A percentile compares a stretch with the other conserved stretches of the same genome.
phyloP scores from a whole-genome alignment of 192 early-diverging fungal genomes.

The Paraglomus brasilianum region DNA sequence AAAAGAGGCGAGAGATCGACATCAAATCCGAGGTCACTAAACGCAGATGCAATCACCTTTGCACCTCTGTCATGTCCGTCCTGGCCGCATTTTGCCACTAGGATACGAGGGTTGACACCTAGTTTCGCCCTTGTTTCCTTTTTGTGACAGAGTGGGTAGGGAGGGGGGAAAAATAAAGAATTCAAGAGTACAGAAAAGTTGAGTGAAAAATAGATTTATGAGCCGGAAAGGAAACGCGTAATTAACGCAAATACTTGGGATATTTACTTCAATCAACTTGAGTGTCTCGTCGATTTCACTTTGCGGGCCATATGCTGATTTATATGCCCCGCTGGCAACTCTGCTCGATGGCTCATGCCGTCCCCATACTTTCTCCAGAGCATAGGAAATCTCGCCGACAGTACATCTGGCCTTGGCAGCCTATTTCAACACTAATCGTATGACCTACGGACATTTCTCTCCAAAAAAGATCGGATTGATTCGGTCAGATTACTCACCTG shows the following conservation, averaged over 20 bases:
- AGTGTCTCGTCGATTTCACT: conserved; percentile 67
- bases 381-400: conserved; percentile 82
- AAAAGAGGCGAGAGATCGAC: conserved; percentile 89
- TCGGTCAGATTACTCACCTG: conserved; percentile 42
- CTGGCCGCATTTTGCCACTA: conserved; percentile 93
- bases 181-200: not conserved
- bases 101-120: conserved; percentile 84
- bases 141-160: no score
- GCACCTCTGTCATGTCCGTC: conserved; percentile 94
- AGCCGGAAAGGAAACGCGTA: not conserved
- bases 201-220: not conserved
- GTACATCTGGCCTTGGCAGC: conserved; percentile 77
- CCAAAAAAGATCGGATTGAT: not conserved
- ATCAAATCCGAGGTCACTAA: conserved; percentile 89
- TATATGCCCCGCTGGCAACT: conserved; percentile 85
- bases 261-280: conserved; percentile 50
- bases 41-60: conserved; percentile 88
- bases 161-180: not conserved
- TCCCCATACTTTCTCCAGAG: conserved; percentile 79
- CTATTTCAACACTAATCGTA: conserved; percentile 33
- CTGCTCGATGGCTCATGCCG: conserved; percentile 79
- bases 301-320: conserved; percentile 69
- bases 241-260: not conserved
- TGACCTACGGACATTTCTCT: not conserved
- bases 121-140: conserved; percentile 14